Evolutionary conservation across 2,329 filamentous ascomycete genomes (phyloP).

Genomic region (Neoscytalidium dimidiatum): DNA sequence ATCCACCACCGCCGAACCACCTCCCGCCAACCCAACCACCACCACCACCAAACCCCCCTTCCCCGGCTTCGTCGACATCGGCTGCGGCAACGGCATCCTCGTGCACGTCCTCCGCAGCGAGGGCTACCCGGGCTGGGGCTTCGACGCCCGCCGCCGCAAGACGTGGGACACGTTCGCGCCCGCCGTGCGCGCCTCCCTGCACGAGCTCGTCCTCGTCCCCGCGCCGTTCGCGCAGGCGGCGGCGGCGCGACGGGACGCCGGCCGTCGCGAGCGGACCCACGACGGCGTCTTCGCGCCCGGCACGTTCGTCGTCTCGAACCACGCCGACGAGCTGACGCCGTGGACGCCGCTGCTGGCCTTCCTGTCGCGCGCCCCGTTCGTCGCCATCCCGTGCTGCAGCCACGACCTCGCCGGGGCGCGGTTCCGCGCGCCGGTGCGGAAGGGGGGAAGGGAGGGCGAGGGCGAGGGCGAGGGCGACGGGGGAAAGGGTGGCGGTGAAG

Average conservation of each 20-base stretch:
- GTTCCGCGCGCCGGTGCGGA: conserved; percentile 62
- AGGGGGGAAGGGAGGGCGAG: background rate
- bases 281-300: conserved; percentile 68
- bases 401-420: conserved; percentile 76
- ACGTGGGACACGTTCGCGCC: conserved; percentile 76
- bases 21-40: too few species aligned
- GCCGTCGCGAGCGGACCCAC: conserved; percentile 35
- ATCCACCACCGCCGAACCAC: conserved; percentile 6
- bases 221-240: conserved; percentile 34
- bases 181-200: conserved; percentile 51
- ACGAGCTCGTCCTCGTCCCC: conserved; percentile 64
- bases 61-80: conserved; percentile 92
- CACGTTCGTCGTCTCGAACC: conserved; percentile 95
- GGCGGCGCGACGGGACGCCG: background rate
- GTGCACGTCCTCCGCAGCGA: conserved; percentile 80
- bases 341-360: conserved; percentile 92
- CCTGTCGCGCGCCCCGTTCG: conserved; percentile 75
- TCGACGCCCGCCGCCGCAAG: conserved; percentile 83
- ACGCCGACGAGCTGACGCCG: conserved; percentile 91
- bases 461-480: too few species aligned
- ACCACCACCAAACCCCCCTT: conserved; percentile 58
- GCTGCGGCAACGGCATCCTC: conserved; percentile 90
- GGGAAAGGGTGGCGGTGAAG: background rate
- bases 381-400: conserved; percentile 94
- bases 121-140: conserved; percentile 84